Evolutionary conservation across 768 basidiomycete species (phyloP), one percentile per base, ranked within the genome.

Genomic region (Hypsizygus marmoreus): DNA sequence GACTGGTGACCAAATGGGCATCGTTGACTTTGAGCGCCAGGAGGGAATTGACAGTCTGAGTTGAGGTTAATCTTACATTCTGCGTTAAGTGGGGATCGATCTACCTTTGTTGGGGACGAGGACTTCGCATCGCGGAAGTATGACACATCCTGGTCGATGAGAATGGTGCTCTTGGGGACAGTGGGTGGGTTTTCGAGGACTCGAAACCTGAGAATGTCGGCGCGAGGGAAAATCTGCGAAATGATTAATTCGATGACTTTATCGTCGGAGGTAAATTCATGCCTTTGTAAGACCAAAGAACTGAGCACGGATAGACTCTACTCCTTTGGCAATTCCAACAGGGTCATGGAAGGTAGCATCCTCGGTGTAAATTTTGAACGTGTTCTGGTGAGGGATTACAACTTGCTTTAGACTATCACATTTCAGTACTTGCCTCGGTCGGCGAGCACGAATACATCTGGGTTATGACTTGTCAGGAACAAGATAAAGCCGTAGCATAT

Each of bases 101-200:
- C 7, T 40, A 67, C 70, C 63, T 77, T 76, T n/a, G 66, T 74
- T 0, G 76, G 74, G 7, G 65, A 61, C 12, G 63, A 55, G 2
- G 68, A 56, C 4, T 65, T 60, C 1, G 66, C 57, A 39, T 71
- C 60, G 12, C 69, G 66, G 56, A 59, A 76, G 53, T 76, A 77
- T 0, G 68, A 59, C 4, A 78, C 74, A 43, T 78, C 73, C 53
- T 72, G 74, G 53, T 76, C 74, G 37, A 76, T 71, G 24, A 77
- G 62, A 20, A 77, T 62, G 9, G 63, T 68, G 45, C 58, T 71
- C 29, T 63, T 51, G 12, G 69, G 63, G 4, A 71, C 51, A 6
- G 59, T 64, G 2, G 64, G 41, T 2, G 75, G 75, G 37, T 70
- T 76, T 50, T 71, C 41, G 6, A 76, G 57, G 13, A 76, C 32